These are phyloP conservation scores for Microbotryum violaceum DNA, from an alignment of 1,284 basidiomycete species.

Conservation along the genomic window DNA sequence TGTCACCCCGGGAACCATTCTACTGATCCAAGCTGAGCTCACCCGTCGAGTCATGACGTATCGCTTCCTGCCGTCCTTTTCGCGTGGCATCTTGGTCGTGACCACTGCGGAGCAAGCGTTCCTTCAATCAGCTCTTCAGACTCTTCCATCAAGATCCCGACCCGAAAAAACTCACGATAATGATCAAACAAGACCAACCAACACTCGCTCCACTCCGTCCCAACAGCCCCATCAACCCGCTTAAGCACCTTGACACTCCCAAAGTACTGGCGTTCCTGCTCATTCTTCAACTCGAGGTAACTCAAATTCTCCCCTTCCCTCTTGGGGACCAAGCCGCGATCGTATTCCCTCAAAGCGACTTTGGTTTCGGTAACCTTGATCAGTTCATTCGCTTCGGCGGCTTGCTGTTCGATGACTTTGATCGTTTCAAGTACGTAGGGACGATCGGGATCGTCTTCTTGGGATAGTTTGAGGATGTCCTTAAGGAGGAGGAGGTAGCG, in stretches of 20 bases:
- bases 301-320: constrained; percentile 34
- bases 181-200: constrained; percentile 86
- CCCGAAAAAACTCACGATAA: constrained; percentile 56
- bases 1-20: no score
- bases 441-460: constrained; percentile 64
- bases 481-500: constrained; percentile 82
- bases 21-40: constrained; percentile 35
- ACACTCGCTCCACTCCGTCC: constrained; percentile 68
- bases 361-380: constrained; percentile 74
- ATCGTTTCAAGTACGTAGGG: constrained; percentile 71
- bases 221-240: constrained; percentile 61
- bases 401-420: constrained; percentile 69
- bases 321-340: constrained; percentile 69
- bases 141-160: no score
- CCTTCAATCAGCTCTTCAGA: no score
- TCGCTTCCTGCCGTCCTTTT: constrained; percentile 62
- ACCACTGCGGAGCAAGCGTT: constrained; percentile 53
- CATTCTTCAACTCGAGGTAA: constrained; percentile 71
- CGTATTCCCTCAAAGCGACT: constrained; percentile 77
- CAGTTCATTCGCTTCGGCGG: constrained; percentile 65
- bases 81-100: constrained; percentile 58
- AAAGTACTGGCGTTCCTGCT: constrained; percentile 65
- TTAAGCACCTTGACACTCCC: constrained; percentile 71
- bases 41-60: constrained; percentile 64
- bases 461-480: constrained; percentile 63